Conservation (phyloP, 2,329 filamentous ascomycete species). For the Apiospora phragmitis region DNA sequence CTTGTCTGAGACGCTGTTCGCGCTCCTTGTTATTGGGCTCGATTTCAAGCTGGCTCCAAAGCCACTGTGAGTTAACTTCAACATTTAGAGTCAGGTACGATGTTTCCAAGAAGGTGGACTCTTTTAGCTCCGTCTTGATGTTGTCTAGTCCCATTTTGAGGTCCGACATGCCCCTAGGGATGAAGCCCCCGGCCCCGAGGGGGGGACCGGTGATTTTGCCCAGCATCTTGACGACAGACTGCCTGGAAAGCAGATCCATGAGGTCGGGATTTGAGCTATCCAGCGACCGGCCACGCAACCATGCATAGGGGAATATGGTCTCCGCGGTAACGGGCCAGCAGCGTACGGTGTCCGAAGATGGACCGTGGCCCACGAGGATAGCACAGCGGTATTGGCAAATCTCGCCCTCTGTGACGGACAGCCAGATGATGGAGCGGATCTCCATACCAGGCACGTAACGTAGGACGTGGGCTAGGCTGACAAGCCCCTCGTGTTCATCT, state of each 20-base stretch:
- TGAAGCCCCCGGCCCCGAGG: neutral
- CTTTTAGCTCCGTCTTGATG: neutral
- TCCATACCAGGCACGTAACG: neutral
- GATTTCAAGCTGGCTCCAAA: no score
- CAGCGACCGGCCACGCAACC: neutral
- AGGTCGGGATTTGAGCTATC: neutral
- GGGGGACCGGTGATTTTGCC: neutral
- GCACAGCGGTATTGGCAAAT: neutral
- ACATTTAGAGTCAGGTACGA: neutral
- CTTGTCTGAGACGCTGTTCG: no score
- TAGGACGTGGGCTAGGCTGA: neutral
- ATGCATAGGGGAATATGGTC: neutral
- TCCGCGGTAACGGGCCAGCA: neutral
- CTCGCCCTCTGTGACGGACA: neutral
- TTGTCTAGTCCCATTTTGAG: neutral
- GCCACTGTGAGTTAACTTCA: neutral
- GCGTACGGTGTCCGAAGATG: neutral
- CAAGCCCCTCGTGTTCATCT: neutral
- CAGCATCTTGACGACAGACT: neutral
- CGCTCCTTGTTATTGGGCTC: no score
- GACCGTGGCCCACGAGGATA: neutral
- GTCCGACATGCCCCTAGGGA: neutral
- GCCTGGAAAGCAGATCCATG: neutral
- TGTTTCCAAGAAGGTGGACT: neutral
- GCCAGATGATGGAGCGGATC: neutral